Conservation (phyloP, 2,329 filamentous ascomycete genomes). For the Chlorencoelia australis region DNA sequence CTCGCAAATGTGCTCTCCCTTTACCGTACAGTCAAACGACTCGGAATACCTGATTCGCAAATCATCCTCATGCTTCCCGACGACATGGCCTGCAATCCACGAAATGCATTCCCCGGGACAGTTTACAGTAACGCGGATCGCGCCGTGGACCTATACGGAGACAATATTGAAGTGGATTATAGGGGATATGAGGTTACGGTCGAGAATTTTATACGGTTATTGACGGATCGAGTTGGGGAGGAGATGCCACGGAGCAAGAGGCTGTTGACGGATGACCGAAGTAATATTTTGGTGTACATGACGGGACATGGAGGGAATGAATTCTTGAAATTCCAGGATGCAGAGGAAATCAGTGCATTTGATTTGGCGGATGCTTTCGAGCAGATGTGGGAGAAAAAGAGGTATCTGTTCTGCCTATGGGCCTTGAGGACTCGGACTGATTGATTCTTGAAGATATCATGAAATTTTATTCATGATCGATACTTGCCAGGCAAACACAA, state of each 20-base stretch:
- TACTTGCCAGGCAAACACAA: conserved; percentile 97
- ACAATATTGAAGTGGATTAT: conserved; percentile 99
- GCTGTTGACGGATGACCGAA: conserved; percentile 85
- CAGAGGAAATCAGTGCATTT: conserved; percentile 93
- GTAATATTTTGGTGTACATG: conserved; percentile 98
- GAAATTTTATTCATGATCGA: conserved; percentile 99
- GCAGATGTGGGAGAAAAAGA: conserved; percentile 99
- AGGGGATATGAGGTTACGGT: conserved; percentile 97
- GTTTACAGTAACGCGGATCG: conserved; percentile 98
- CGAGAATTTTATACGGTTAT: conserved; percentile 91
- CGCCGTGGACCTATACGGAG: conserved; percentile 89
- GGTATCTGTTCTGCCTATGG: conserved; percentile 34
- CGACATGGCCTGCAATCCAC: conserved; percentile 98
- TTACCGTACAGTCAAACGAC: conserved; percentile 94
- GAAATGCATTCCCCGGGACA: conserved; percentile 93
- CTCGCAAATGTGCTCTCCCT: conserved; percentile 95
- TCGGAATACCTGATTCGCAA: conserved; percentile 95
- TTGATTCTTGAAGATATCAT: conserved; percentile 55
- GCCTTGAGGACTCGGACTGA: neutral
- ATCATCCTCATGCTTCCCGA: conserved; percentile 99
- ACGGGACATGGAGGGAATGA: conserved; percentile 96
- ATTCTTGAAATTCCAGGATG: conserved; percentile 97
- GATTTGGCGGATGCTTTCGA: conserved; percentile 95
- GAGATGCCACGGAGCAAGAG: conserved; percentile 94
- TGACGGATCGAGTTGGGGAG: conserved; percentile 89